A percentile compares a stretch with the other conserved stretches of the same genome.
phyloP scores from a whole-genome alignment of 371 early-diverging fungal genomes.

The Rhizopus stolonifer region DNA sequence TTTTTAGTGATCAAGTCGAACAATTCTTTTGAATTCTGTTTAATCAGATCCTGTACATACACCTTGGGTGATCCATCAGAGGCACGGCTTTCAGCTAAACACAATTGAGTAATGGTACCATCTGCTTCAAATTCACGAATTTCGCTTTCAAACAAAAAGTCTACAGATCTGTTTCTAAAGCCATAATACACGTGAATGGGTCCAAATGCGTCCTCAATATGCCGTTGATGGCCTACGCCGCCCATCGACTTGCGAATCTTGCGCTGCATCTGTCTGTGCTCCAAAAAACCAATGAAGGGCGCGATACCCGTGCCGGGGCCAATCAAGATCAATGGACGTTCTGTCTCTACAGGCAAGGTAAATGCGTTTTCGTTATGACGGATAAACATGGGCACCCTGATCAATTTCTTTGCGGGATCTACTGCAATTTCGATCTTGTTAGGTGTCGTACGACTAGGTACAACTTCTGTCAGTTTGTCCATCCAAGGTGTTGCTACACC shows the following conservation, averaged over 20 bases:
- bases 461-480: slow-evolving; percentile 55
- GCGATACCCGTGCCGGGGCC: slow-evolving; percentile 92
- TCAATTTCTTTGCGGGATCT: neutral
- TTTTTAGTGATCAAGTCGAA: slow-evolving; percentile 60
- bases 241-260: slow-evolving; percentile 41
- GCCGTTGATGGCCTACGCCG: slow-evolving; percentile 38
- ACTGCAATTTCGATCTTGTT: slow-evolving; percentile 17
- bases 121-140: slow-evolving; percentile 45
- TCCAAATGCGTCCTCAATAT: slow-evolving; percentile 37
- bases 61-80: slow-evolving; percentile 38
- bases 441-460: slow-evolving; percentile 23
- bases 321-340: slow-evolving; percentile 70
- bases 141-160: slow-evolving; percentile 68
- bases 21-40: slow-evolving; percentile 47
- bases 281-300: slow-evolving; percentile 83
- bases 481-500: slow-evolving; percentile 87
- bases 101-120: slow-evolving; percentile 57
- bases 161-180: slow-evolving; percentile 59
- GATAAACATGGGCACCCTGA: slow-evolving; percentile 54
- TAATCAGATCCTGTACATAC: slow-evolving; percentile 87
- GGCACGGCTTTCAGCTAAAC: slow-evolving; percentile 65
- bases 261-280: slow-evolving; percentile 58
- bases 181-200: slow-evolving; percentile 75
- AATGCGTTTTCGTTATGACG: slow-evolving; percentile 57
- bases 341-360: slow-evolving; percentile 54